These are phyloP conservation scores for Diatrype stigma DNA, from an alignment of 2,329 filamentous ascomycete genomes.

Conservation along the genomic window DNA sequence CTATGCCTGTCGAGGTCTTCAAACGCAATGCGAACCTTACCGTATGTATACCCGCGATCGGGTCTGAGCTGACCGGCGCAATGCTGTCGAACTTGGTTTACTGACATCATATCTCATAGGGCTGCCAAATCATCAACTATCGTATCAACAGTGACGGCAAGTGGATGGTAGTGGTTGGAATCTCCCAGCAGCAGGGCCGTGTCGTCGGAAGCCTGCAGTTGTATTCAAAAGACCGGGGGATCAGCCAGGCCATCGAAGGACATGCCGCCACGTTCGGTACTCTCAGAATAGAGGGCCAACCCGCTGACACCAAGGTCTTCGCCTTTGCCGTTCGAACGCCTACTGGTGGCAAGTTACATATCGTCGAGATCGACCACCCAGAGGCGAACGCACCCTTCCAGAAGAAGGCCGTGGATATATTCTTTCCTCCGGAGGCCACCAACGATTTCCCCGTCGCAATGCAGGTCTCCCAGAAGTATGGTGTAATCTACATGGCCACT, in stretches of 20 bases:
- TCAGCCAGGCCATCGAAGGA: constrained; percentile 96
- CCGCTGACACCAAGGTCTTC: constrained; percentile 91
- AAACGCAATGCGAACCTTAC: constrained; percentile 87
- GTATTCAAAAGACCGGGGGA: constrained; percentile 91
- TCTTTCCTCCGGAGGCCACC: constrained; percentile 90
- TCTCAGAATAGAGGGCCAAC: constrained; percentile 80
- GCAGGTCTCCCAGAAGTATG: constrained; percentile 95
- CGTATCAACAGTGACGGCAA: constrained; percentile 92
- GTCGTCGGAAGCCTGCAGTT: constrained; percentile 96
- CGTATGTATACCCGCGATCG: constrained; percentile 48
- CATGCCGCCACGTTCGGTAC: constrained; percentile 94
- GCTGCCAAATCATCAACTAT: constrained; percentile 99
- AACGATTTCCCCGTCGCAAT: constrained; percentile 98
- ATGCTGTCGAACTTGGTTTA: not conserved
- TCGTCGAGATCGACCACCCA: constrained; percentile 95
- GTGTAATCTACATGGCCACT: constrained; percentile 93
- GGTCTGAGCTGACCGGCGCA: not conserved
- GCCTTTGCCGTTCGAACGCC: constrained; percentile 91
- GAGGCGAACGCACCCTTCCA: constrained; percentile 82
- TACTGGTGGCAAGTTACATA: constrained; percentile 89
- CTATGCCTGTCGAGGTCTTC: constrained; percentile 83
- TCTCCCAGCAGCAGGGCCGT: constrained; percentile 86
- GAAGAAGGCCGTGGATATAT: constrained; percentile 97
- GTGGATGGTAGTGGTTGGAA: constrained; percentile 98
- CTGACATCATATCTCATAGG: constrained; percentile 45